Conservation (phyloP, 768 basidiomycete species). For the Rhodotorula toruloides region DNA sequence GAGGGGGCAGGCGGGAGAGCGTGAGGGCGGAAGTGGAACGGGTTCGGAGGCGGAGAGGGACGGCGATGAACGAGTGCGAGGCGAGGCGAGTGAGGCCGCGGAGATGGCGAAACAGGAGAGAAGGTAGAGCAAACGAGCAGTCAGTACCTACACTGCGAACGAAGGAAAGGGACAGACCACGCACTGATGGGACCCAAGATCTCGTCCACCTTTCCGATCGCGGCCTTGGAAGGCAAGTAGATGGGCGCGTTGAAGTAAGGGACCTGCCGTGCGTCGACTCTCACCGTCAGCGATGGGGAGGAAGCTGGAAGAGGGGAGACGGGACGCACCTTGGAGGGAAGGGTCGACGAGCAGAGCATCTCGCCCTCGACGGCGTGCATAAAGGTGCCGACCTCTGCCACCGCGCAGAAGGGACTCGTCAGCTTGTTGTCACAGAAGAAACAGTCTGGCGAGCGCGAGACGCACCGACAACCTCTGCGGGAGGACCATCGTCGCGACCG, state of each 20-base stretch:
- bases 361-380: conserved; percentile 95
- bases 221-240: conserved; percentile 91
- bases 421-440: background rate
- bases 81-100: background rate
- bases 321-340: conserved; percentile 64
- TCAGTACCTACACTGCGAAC: background rate
- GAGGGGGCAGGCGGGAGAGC: background rate
- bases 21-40: background rate
- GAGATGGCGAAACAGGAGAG: background rate
- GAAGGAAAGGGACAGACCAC: background rate
- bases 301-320: background rate
- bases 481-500: conserved; percentile 48
- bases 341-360: conserved; percentile 84
- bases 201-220: conserved; percentile 96
- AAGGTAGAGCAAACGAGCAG: background rate
- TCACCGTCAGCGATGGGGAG: background rate
- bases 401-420: background rate
- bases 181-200: conserved; percentile 95
- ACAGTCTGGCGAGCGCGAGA: background rate
- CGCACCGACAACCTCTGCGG: conserved; percentile 51
- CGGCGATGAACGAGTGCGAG: background rate
- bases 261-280: conserved; percentile 45
- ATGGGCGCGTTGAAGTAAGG: conserved; percentile 99
- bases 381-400: conserved; percentile 55
- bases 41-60: background rate